Evolutionary conservation across 164 flowering plant species (phyloP).

Genomic region (Tetrastigma voinierianum): DNA sequence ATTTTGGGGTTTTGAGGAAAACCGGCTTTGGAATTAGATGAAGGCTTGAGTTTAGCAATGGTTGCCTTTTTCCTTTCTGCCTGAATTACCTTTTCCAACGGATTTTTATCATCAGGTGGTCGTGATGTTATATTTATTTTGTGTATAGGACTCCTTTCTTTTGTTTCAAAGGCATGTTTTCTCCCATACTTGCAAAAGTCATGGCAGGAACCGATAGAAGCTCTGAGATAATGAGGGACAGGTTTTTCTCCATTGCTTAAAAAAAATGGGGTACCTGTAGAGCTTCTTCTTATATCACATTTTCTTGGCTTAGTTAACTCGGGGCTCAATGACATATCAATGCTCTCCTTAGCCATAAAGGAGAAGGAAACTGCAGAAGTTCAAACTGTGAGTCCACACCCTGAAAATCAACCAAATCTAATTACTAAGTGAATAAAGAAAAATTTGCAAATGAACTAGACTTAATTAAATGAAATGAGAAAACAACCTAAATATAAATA

Average conservation of each 20-base stretch:
- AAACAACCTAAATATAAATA: neutral
- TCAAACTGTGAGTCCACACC: conserved; percentile 6
- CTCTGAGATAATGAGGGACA: conserved; percentile 67
- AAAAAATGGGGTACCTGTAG: conserved; percentile 32
- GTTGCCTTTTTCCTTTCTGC: conserved; percentile 20
- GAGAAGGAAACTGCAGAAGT: conserved; percentile 3
- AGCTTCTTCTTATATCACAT: conserved; percentile 31
- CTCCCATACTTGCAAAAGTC: conserved; percentile 85
- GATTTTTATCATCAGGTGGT: conserved; percentile 7
- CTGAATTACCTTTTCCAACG: conserved; percentile 9
- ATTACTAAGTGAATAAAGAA: neutral
- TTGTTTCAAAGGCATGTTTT: conserved; percentile 38
- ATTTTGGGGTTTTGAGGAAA: conserved; percentile 10
- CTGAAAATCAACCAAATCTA: conserved; percentile 15
- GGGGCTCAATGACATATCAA: conserved; percentile 19
- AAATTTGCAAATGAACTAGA: neutral
- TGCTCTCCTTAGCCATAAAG: conserved; percentile 33
- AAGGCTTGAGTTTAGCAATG: conserved; percentile 17
- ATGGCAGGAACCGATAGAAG: conserved; percentile 93
- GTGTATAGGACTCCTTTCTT: conserved; percentile 29
- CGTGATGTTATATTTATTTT: conserved; percentile 18
- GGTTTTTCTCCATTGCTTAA: conserved; percentile 28
- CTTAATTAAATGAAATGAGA: neutral
- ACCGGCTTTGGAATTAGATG: conserved; percentile 12
- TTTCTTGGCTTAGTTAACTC: conserved; percentile 13